Conservation (phyloP, 495 filamentous ascomycete genomes). For the Pseudotulostoma volvatum region DNA sequence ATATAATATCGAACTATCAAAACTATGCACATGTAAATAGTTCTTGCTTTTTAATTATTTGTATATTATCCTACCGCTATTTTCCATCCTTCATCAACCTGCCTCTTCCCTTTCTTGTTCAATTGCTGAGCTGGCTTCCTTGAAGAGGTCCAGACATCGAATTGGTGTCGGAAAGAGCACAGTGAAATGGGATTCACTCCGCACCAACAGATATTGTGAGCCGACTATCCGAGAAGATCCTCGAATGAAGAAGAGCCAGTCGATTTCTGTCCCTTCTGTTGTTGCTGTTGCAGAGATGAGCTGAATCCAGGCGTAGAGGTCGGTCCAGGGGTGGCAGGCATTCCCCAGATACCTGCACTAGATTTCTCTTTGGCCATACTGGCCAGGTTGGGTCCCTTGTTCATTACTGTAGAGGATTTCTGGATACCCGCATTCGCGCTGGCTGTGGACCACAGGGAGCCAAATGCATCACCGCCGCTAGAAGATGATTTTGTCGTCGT, state of each 20-base stretch:
- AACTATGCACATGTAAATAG: too few species aligned
- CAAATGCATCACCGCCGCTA: constrained; percentile 65
- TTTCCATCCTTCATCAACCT: too few species aligned
- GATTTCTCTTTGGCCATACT: constrained; percentile 94
- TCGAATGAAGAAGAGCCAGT: constrained; percentile 39
- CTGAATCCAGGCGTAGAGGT: constrained; percentile 4
- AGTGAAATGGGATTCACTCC: too few species aligned
- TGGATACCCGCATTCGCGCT: constrained; percentile 62
- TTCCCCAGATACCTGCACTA: constrained; percentile 84
- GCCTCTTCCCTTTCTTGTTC: too few species aligned
- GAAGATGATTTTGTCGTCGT: constrained; percentile 32
- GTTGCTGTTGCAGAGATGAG: constrained; percentile 11
- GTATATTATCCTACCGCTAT: too few species aligned
- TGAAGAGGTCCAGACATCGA: too few species aligned
- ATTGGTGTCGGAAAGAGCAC: too few species aligned
- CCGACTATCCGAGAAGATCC: constrained; percentile 39
- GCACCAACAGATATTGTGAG: too few species aligned
- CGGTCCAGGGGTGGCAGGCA: constrained; percentile 28
- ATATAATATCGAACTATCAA: too few species aligned
- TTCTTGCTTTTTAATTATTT: too few species aligned
- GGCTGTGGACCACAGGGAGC: constrained; percentile 64
- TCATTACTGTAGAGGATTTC: constrained; percentile 47
- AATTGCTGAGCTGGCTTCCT: too few species aligned
- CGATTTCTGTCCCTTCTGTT: constrained; percentile 16
- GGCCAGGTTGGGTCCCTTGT: constrained; percentile 61